A percentile compares a stretch with the other conserved stretches of the same genome.
Conservation (phyloP, 805 yeast species). For the Wickerhamomyces strasburgensis region DNA sequence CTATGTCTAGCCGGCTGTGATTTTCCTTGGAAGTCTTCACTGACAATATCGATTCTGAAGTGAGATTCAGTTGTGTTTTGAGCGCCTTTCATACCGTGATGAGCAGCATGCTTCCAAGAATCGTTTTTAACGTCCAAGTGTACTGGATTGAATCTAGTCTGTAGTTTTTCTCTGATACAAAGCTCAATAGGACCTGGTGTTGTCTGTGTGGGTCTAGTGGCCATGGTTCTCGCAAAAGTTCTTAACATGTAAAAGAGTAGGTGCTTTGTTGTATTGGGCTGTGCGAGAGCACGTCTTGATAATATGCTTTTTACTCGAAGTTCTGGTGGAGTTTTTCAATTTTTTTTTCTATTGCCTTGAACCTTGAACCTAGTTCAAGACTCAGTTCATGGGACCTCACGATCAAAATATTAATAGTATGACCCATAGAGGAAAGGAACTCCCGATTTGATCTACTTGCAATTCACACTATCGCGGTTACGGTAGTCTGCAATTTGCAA, state of each 20-base stretch:
- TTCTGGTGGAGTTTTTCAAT: no score
- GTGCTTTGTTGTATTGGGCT: not conserved
- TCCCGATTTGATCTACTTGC: no score
- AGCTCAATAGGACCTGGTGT: slow-evolving; percentile 23
- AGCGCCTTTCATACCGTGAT: slow-evolving; percentile 74
- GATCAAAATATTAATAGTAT: no score
- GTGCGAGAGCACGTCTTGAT: no score
- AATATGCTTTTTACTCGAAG: no score
- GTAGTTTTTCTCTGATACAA: slow-evolving; percentile 19
- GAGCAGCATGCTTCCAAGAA: slow-evolving; percentile 84
- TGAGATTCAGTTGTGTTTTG: slow-evolving; percentile 74
- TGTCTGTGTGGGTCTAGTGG: slow-evolving; percentile 9
- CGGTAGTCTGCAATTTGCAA: no score
- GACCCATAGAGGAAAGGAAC: no score
- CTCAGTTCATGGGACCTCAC: no score
- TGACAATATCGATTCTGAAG: slow-evolving; percentile 68
- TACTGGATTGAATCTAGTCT: slow-evolving; percentile 33
- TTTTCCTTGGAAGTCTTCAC: slow-evolving; percentile 62
- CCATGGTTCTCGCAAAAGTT: slow-evolving; percentile 17
- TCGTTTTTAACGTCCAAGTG: slow-evolving; percentile 63
- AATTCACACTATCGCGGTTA: no score
- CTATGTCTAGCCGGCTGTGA: slow-evolving; percentile 74
- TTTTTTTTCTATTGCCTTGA: no score
- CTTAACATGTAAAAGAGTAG: slow-evolving; percentile 4
- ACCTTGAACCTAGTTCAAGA: no score